Evolutionary conservation across 768 basidiomycete species (phyloP).

Genomic region (Mycena albidolilacea): DNA sequence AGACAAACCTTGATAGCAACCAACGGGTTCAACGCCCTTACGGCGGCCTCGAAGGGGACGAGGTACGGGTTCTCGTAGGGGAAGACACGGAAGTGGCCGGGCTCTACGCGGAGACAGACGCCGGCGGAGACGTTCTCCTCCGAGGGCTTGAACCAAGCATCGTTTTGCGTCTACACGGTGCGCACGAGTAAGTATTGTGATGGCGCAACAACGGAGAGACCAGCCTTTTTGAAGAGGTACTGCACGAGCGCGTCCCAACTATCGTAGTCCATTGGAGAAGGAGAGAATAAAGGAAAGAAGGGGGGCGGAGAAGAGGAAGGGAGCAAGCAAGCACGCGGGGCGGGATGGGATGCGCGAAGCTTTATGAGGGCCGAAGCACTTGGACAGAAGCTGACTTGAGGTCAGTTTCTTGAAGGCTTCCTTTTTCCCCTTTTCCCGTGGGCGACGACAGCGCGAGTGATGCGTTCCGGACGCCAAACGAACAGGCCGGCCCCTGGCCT

Average conservation of each 20-base stretch:
- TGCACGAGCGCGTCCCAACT: conserved; percentile 86
- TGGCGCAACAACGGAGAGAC: too few relatives aligned
- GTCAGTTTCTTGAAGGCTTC: too few relatives aligned
- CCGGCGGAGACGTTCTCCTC: conserved; percentile 87
- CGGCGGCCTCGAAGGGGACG: conserved; percentile 86
- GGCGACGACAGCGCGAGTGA: too few relatives aligned
- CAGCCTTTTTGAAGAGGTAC: conserved; percentile 76
- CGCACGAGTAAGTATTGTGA: too few relatives aligned
- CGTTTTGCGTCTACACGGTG: conserved; percentile 74
- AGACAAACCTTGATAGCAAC: conserved; percentile 77
- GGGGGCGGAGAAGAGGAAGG: background rate
- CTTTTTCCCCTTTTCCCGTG: too few relatives aligned
- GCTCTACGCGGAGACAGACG: conserved; percentile 80
- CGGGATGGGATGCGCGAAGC: too few relatives aligned
- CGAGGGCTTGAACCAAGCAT: conserved; percentile 90
- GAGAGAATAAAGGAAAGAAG: background rate
- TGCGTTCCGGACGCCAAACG: too few relatives aligned
- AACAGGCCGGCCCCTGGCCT: too few relatives aligned
- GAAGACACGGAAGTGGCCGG: conserved; percentile 83
- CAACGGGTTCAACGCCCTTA: conserved; percentile 83
- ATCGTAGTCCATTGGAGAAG: conserved; percentile 76
- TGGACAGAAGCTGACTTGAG: too few relatives aligned
- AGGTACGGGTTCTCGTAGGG: conserved; percentile 89
- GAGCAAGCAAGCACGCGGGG: background rate
- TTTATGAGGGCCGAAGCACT: too few relatives aligned